These are phyloP conservation scores for Neofusicoccum kwambonambiense DNA, from an alignment of 2,329 filamentous ascomycete species.

Conservation along the genomic window DNA sequence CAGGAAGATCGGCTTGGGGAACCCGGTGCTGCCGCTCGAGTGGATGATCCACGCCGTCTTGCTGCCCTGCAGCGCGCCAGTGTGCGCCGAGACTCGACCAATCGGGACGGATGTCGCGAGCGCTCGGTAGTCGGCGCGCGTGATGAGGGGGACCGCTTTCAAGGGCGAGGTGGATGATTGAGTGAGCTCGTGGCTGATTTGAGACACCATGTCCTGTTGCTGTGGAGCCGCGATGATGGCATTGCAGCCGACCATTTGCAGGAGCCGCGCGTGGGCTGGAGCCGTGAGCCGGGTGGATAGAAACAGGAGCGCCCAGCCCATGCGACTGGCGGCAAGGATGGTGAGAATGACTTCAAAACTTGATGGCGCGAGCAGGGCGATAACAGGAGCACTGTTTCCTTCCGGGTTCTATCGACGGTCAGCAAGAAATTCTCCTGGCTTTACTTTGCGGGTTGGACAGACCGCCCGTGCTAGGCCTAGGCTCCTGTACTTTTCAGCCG, in stretches of 20 bases:
- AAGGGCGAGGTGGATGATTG: conserved; percentile 22
- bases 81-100: conserved; percentile 21
- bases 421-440: not conserved
- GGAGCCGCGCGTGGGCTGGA: conserved; percentile 51
- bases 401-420: not conserved
- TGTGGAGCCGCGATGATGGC: conserved; percentile 23
- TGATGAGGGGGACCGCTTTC: conserved; percentile 30
- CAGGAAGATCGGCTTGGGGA: conserved; percentile 63
- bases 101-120: not conserved
- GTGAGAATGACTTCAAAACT: conserved; percentile 57
- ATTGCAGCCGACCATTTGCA: conserved; percentile 24
- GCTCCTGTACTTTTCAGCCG: conserved; percentile 23
- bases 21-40: conserved; percentile 57
- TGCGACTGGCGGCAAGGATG: conserved; percentile 52
- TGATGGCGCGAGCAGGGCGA: conserved; percentile 54
- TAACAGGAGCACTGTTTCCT: conserved; percentile 19
- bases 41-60: conserved; percentile 45
- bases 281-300: conserved; percentile 55
- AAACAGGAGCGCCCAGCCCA: conserved; percentile 56
- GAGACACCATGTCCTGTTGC: not conserved
- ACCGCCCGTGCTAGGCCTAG: conserved; percentile 25
- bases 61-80: conserved; percentile 21
- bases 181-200: not conserved
- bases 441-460: not conserved
- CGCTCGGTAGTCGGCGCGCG: conserved; percentile 19